A percentile compares a stretch with the other conserved stretches of the same genome.
Conservation (phyloP, 2,329 filamentous ascomycete species). For the Leptographium flavum region DNA sequence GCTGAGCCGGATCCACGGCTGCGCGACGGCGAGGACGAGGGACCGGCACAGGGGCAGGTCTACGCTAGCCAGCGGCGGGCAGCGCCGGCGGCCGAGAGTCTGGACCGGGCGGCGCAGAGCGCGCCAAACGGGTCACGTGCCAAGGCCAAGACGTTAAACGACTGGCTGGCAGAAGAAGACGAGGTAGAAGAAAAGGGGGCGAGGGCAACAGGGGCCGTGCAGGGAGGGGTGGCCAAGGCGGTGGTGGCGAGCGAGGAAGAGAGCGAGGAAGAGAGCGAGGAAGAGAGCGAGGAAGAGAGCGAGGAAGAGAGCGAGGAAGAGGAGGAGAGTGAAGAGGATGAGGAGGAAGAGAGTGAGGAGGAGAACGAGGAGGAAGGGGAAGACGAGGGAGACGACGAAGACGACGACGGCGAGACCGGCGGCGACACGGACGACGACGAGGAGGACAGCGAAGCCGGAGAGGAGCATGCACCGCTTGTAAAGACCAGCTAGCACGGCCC, state of each 20-base stretch:
- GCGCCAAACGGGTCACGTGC: slow-evolving; percentile 35
- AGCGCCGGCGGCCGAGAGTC: slow-evolving; percentile 45
- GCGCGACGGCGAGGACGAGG: slow-evolving; percentile 42
- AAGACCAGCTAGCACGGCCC: background rate
- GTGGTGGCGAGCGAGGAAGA: slow-evolving; percentile 39
- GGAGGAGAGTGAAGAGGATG: slow-evolving; percentile 60
- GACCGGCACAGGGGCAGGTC: slow-evolving; percentile 17
- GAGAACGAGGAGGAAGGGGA: slow-evolving; percentile 31
- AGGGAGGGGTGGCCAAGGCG: slow-evolving; percentile 34
- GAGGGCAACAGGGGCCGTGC: slow-evolving; percentile 34
- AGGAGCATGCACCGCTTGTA: slow-evolving; percentile 6
- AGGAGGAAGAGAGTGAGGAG: slow-evolving; percentile 38
- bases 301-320: slow-evolving; percentile 33
- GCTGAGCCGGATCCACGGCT: slow-evolving; percentile 64
- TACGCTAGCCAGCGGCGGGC: slow-evolving; percentile 24
- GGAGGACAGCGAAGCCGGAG: slow-evolving; percentile 22
- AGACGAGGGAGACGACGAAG: slow-evolving; percentile 19
- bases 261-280: slow-evolving; percentile 41
- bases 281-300: slow-evolving; percentile 8
- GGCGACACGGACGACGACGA: slow-evolving; percentile 25
- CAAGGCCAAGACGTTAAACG: slow-evolving; percentile 65
- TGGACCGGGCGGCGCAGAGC: slow-evolving; percentile 40
- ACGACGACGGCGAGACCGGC: slow-evolving; percentile 32
- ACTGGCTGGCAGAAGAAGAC: slow-evolving; percentile 73
- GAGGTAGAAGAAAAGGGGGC: slow-evolving; percentile 35